A percentile compares a stretch with the other conserved stretches of the same genome.
Conservation (phyloP, 768 basidiomycete genomes). For the Pulveroboletus sp. region DNA sequence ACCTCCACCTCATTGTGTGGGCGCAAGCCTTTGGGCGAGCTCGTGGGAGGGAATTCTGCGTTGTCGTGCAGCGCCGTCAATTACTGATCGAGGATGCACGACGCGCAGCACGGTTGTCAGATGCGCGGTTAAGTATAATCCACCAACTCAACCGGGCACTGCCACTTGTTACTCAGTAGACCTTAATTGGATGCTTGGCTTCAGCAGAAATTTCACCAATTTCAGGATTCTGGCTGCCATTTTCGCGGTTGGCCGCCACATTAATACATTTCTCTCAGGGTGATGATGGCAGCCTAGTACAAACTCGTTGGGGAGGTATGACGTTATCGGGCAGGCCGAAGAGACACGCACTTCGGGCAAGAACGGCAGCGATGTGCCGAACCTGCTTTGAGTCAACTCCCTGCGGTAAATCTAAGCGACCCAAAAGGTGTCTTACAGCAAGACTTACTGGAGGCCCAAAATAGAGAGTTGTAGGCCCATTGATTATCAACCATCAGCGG, state of each 20-base stretch:
- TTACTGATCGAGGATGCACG: too few species aligned
- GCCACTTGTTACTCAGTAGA: conserved; percentile 17
- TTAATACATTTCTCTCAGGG: background rate
- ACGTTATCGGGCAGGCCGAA: conserved; percentile 2
- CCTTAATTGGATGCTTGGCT: too few species aligned
- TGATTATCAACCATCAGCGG: background rate
- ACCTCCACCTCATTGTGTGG: conserved; percentile 32
- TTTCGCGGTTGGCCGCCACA: too few species aligned
- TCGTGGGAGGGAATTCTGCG: conserved; percentile 9
- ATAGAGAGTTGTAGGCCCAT: background rate
- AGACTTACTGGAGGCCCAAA: background rate
- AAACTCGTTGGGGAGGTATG: background rate
- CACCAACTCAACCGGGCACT: conserved; percentile 11
- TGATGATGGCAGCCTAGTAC: background rate
- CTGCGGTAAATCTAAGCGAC: background rate
- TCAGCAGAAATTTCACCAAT: too few species aligned
- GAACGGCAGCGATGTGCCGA: too few species aligned
- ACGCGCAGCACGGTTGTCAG: background rate
- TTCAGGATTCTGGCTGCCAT: too few species aligned
- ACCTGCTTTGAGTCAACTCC: too few species aligned
- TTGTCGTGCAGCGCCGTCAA: background rate
- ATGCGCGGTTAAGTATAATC: conserved; percentile 13
- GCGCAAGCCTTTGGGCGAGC: conserved; percentile 16
- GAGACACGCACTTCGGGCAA: background rate
- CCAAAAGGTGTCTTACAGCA: background rate